A percentile compares a stretch with the other conserved stretches of the same genome.
Evolutionary conservation across 2,329 filamentous ascomycete genomes (phyloP).

Genomic region (Cladosporium phlei): DNA sequence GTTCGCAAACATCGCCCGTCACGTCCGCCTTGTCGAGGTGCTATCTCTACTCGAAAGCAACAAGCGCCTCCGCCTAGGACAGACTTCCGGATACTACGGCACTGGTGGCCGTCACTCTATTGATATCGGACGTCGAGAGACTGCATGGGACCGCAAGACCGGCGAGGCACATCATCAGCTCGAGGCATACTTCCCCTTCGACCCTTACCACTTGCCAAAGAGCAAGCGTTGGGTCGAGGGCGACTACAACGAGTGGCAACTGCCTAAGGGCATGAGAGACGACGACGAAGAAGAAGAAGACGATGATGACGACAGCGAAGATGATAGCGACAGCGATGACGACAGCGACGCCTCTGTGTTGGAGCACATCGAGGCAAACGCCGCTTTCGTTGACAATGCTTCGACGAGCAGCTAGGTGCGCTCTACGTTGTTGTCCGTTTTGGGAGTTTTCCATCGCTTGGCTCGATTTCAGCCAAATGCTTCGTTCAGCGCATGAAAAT

Average conservation of each 20-base stretch:
- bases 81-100: constrained; percentile 52
- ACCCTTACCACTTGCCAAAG: constrained; percentile 84
- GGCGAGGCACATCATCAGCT: constrained; percentile 79
- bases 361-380: not conserved
- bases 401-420: constrained; percentile 14
- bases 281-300: constrained; percentile 47
- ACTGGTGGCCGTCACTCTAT: constrained; percentile 47
- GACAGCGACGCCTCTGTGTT: constrained; percentile 9
- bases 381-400: constrained; percentile 11
- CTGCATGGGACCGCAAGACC: constrained; percentile 47
- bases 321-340: constrained; percentile 36
- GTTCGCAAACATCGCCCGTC: constrained; percentile 81
- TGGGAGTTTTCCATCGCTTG: no score
- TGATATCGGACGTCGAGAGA: constrained; percentile 51
- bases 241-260: constrained; percentile 77
- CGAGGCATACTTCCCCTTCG: constrained; percentile 94
- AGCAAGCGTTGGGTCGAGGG: constrained; percentile 84
- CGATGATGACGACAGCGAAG: constrained; percentile 41
- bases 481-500: no score
- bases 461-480: no score
- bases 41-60: constrained; percentile 85
- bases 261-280: constrained; percentile 59
- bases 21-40: constrained; percentile 83
- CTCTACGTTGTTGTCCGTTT: not conserved
- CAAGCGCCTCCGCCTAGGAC: constrained; percentile 77